Evolutionary conservation across 495 filamentous ascomycete genomes (phyloP).

Genomic region (Aspergillus wentii): DNA sequence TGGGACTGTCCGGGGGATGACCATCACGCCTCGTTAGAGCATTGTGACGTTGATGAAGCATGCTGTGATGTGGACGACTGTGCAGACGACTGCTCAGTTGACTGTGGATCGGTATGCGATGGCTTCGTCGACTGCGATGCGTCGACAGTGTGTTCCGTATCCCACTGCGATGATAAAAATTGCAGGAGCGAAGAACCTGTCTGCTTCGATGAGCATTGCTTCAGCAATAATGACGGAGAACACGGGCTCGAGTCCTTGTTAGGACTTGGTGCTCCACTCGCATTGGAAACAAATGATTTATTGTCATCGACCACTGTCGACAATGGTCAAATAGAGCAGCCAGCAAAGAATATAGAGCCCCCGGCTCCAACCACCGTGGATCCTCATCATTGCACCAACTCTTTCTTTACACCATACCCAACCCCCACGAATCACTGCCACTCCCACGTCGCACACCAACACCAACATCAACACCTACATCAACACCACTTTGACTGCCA

Average conservation of each 20-base stretch:
- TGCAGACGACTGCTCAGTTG: slow-evolving; percentile 36
- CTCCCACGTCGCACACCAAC: slow-evolving; percentile 11
- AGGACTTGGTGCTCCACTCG: slow-evolving; percentile 25
- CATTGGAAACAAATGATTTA: slow-evolving; percentile 24
- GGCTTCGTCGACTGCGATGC: slow-evolving; percentile 42
- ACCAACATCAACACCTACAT: slow-evolving; percentile 15
- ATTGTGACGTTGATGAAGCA: slow-evolving; percentile 28
- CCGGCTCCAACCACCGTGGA: slow-evolving; percentile 12
- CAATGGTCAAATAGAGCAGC: slow-evolving; percentile 11
- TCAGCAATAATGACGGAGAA: slow-evolving; percentile 16
- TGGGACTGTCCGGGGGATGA: slow-evolving; percentile 32
- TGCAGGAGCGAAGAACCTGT: slow-evolving; percentile 28
- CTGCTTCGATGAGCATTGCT: slow-evolving; percentile 42
- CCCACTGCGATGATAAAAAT: slow-evolving; percentile 29
- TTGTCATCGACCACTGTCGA: slow-evolving; percentile 19
- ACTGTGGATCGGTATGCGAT: slow-evolving; percentile 39
- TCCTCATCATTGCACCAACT: slow-evolving; percentile 16
- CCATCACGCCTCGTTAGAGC: slow-evolving; percentile 19
- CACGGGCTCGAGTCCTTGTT: slow-evolving; percentile 33
- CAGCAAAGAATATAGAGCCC: slow-evolving; percentile 17
- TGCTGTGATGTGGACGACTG: slow-evolving; percentile 45
- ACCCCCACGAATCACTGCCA: slow-evolving; percentile 28
- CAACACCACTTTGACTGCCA: slow-evolving; percentile 32
- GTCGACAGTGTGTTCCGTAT: slow-evolving; percentile 33
- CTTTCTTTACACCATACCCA: slow-evolving; percentile 23